phyloP scores from a whole-genome alignment of 2,329 filamentous ascomycete genomes.

The Coniochaeta sp. region DNA sequence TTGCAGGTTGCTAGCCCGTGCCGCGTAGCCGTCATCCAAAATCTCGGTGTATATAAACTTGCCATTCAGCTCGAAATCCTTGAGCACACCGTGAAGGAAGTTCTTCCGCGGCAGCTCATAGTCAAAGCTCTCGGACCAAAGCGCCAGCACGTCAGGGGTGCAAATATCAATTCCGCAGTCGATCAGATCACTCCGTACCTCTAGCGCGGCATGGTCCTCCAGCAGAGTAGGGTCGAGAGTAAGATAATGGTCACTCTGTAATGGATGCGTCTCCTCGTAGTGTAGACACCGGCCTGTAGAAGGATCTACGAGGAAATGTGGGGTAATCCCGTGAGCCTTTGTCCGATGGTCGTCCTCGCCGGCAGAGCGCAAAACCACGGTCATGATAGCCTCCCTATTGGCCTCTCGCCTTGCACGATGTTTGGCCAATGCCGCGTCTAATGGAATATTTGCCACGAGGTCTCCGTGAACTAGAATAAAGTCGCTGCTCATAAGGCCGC shows the following conservation, averaged over 20 bases:
- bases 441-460: conserved; percentile 78
- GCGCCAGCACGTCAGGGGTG: conserved; percentile 85
- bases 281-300: conserved; percentile 76
- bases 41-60: conserved; percentile 95
- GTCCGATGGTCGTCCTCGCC: conserved; percentile 64
- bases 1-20: conserved; percentile 75
- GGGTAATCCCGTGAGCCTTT: conserved; percentile 66
- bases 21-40: conserved; percentile 74
- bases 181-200: conserved; percentile 79
- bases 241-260: conserved; percentile 56
- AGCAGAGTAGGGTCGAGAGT: conserved; percentile 75
- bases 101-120: conserved; percentile 69
- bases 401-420: conserved; percentile 74
- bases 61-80: conserved; percentile 94
- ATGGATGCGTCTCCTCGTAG: conserved; percentile 81
- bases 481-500: conserved; percentile 78
- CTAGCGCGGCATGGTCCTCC: conserved; percentile 59
- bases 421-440: conserved; percentile 69
- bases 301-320: conserved; percentile 81
- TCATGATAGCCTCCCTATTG: conserved; percentile 97
- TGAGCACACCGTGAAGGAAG: conserved; percentile 78
- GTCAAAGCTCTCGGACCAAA: conserved; percentile 96
- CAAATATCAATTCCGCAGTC: conserved; percentile 97
- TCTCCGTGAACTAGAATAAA: conserved; percentile 92
- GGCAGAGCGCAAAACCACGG: conserved; percentile 77